Evolutionary conservation across 768 basidiomycete species (phyloP), one percentile per base, ranked within the genome.

Genomic region (Mycena vulgaris): DNA sequence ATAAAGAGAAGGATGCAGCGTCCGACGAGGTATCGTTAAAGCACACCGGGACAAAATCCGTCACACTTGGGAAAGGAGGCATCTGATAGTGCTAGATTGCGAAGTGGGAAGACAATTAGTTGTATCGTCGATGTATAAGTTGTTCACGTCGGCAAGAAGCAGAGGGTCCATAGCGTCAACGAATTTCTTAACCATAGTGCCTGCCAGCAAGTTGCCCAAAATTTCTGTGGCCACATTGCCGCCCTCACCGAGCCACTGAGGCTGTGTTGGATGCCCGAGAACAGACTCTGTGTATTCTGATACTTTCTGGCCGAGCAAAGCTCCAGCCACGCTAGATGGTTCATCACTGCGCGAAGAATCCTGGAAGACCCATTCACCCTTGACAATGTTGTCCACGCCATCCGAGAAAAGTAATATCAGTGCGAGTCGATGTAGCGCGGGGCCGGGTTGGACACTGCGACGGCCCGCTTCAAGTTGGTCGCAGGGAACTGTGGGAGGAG

Each of bases 361-460:
- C 21, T 35, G 52, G n/a, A 31, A 55, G n/a, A 55, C 52, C 52
- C 52, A 55, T 35, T 55, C 52, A 11, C 52, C 52, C 23, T 35
- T 55, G 31, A 55, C 52, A 31, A 55, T 33, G 31, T 55, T 55
- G 21, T 53, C 52, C 28, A 55, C 52, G 30, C 52, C 31, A n/a
- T 55, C 52, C 17, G 52, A 55, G 19, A 31, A 55, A 14, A 55
- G 33, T 6, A n/a, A n/a, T n/a, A n/a, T n/a, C n/a, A n/a, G n/a
- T n/a, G n/a, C n/a, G n/a, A n/a, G n/a, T n/a, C n/a, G n/a, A 30
- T 13, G 33, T 35, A 35, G 7, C 13, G 33, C 33, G 33, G 33
- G 33, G 33, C 7, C 33, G 33, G 33, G 33, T 35, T 35, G 33
- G 33, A 35, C 33, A 35, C 33, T 13, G 13, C 33, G 33, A 35